These are phyloP conservation scores for Ophiostoma sp. DNA, from an alignment of 2,329 filamentous ascomycete genomes.

Conservation along the genomic window DNA sequence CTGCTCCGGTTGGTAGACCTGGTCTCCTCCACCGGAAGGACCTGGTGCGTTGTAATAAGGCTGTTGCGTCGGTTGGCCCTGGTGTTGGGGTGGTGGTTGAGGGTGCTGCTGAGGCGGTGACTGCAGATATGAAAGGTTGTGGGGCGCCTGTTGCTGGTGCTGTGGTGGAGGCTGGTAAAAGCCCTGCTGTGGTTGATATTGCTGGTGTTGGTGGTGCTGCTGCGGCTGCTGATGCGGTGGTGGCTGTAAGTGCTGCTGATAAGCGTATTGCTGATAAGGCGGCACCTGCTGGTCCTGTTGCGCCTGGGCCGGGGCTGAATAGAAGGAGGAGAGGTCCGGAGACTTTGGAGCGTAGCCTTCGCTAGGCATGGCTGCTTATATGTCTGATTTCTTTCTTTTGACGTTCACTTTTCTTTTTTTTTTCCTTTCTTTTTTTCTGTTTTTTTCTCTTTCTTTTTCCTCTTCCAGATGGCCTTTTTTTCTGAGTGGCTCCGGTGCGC, in stretches of 20 bases:
- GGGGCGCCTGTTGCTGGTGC: constrained; percentile 17
- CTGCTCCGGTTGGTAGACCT: constrained; percentile 12
- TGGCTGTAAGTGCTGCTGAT: constrained; percentile 28
- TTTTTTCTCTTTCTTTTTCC: constrained; percentile 16
- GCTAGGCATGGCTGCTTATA: constrained; percentile 41
- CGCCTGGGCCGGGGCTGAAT: constrained; percentile 36
- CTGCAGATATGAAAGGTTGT: constrained; percentile 22
- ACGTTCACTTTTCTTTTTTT: neutral
- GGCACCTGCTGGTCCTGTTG: constrained; percentile 29
- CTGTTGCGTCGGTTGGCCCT: constrained; percentile 1
- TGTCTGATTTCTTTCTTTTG: neutral
- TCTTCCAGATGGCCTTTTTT: neutral
- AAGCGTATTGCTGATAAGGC: constrained; percentile 30
- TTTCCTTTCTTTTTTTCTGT: neutral
- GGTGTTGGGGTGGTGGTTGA: constrained; percentile 1
- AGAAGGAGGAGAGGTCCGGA: constrained; percentile 55
- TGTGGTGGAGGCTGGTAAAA: constrained; percentile 26
- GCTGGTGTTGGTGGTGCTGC: constrained; percentile 8
- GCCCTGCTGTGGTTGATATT: constrained; percentile 12
- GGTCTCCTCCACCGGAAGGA: constrained; percentile 6
- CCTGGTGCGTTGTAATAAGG: constrained; percentile 7
- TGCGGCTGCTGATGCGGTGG: constrained; percentile 19
- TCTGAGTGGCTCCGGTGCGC: constrained; percentile 10
- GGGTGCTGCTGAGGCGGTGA: constrained; percentile 28
- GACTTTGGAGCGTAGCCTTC: constrained; percentile 54